Base-by-base conservation (phyloP, 1,284 basidiomycete genomes). In the Moesziomyces globuligerus region DNA sequence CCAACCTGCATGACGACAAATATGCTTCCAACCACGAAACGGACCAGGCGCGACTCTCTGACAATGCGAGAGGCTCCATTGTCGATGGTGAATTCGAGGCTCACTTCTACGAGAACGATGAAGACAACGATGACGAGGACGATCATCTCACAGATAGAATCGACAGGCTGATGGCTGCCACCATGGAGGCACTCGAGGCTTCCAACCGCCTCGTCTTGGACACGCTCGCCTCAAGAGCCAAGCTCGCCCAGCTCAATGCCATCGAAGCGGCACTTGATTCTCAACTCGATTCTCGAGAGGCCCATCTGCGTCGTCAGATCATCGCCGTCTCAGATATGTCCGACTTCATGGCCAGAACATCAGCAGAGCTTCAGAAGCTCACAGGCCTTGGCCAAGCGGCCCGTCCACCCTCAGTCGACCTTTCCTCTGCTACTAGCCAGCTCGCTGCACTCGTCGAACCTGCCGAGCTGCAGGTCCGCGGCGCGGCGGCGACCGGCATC, bases 181-280 rank as follows among this genome's bases (percentile, higher is more conserved):
- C 68, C 38, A 66, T 71, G 62, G 50, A 71, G 20, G 68, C 68
- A 15, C 55, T 71, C 24, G 62, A 71, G 17, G 50, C 54, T 8
- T 71, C 68, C 7, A 71, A 71, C 28, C 41, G 45, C 18, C 53
- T 71, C 11, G 61, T 66, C 3, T 34, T 71, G 25, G 61, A 65
- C 39, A 71, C 68, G 4, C 54, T 71, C 4, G 48, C 61, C 3
- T 57, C 56, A 15, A 45, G 68, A 28, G 62, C 68, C 32, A 71
- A 66, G 53, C 56, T 71, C 21, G 61, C 68, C 1, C 61, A 71
- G 23, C 48, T 71, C 20, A 55, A 58, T 17, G 68, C 68, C 4
- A 61, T 66, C 44, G 68, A 71, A 24, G 53, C 61, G 17, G 50
- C 56, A 13, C 48, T 71, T 17, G 68, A 71, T 37, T 49, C 62